Conservation (phyloP, 495 filamentous ascomycete genomes). For the Pyrenopolyporus hunteri region DNA sequence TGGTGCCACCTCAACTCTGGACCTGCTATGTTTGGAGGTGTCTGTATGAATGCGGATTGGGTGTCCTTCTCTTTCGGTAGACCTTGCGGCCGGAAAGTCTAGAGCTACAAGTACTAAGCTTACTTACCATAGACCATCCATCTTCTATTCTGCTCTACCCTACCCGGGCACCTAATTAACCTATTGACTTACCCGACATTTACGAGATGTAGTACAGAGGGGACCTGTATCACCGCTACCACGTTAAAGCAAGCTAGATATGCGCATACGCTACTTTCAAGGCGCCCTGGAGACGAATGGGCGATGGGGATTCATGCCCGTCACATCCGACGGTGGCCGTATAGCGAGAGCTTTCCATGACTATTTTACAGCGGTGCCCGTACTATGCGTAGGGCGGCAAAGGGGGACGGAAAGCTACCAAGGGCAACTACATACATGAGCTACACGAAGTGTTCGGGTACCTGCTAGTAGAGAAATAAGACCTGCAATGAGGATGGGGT, state of each 20-base stretch:
- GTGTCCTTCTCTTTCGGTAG: no score
- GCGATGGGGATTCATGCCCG: conserved; percentile 17
- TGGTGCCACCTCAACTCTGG: conserved; percentile 23
- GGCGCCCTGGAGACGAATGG: conserved; percentile 15
- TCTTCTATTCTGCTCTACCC: background rate
- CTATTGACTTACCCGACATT: background rate
- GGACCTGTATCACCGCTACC: background rate
- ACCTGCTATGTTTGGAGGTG: conserved; percentile 16
- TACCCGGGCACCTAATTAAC: background rate
- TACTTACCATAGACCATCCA: no score
- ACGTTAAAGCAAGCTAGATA: conserved; percentile 2
- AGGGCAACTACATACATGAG: conserved; percentile 13
- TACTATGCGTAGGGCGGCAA: conserved; percentile 23
- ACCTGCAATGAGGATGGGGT: conserved; percentile 17
- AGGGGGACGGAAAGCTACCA: background rate
- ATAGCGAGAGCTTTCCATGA: conserved; percentile 13
- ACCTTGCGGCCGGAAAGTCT: no score
- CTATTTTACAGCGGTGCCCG: conserved; percentile 4
- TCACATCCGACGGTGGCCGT: conserved; percentile 12
- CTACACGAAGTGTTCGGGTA: conserved; percentile 5
- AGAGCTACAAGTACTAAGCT: no score
- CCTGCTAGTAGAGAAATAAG: conserved; percentile 1
- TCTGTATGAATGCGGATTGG: no score
- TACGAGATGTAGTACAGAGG: background rate
- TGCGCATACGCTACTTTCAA: conserved; percentile 8